These are phyloP conservation scores for Yamadazyma akitaensis DNA, from an alignment of 805 yeast species.

Conservation along the genomic window DNA sequence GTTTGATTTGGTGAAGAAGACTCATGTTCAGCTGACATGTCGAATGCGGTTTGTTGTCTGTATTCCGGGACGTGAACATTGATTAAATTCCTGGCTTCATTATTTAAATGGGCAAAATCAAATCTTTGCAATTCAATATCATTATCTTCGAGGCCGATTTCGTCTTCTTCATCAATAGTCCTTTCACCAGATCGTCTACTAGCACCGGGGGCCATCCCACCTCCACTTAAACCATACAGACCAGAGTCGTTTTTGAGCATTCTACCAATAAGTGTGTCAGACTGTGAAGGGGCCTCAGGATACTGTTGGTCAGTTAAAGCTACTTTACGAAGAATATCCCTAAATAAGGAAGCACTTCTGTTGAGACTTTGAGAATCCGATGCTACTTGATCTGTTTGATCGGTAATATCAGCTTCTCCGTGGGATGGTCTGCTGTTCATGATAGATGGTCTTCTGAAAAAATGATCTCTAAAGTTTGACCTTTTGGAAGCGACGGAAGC, in stretches of 20 bases:
- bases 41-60: constrained; percentile 5
- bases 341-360: constrained; percentile 18
- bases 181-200: constrained; percentile 11
- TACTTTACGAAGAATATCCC: constrained; percentile 34
- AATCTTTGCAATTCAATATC: constrained; percentile 45
- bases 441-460: constrained; percentile 13
- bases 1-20: not conserved
- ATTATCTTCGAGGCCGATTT: constrained; percentile 17
- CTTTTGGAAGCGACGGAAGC: constrained; percentile 11
- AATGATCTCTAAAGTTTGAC: constrained; percentile 8
- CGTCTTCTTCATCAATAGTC: constrained; percentile 36
- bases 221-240: constrained; percentile 29
- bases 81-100: constrained; percentile 56
- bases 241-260: constrained; percentile 28
- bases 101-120: constrained; percentile 39
- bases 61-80: constrained; percentile 43
- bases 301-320: constrained; percentile 32
- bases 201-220: constrained; percentile 44
- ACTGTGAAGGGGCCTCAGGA: constrained; percentile 20
- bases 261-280: constrained; percentile 40
- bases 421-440: constrained; percentile 4
- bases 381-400: constrained; percentile 14
- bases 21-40: not conserved
- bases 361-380: constrained; percentile 9
- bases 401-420: constrained; percentile 23